Base-by-base conservation (phyloP, 192 early-diverging fungal genomes). In the Rhizoclosmatium sp. region DNA sequence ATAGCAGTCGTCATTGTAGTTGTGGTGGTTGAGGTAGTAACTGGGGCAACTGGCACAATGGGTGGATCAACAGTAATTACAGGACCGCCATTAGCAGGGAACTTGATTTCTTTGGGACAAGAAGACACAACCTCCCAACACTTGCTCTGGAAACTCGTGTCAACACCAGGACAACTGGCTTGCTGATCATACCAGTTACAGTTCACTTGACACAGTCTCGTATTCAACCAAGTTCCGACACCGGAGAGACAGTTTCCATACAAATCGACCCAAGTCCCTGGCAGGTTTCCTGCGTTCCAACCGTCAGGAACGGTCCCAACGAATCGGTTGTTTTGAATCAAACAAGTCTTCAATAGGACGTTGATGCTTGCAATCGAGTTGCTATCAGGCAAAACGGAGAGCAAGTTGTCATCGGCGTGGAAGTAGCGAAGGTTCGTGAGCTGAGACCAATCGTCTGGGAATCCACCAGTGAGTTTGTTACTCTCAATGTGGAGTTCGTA, bases 281-380 rank as follows among this genome's bases (percentile, higher is more conserved):
- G 3, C 49, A 71, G 9, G 40, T 51, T 59, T 5, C 23, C 41
- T 5, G 21, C 56, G 0, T 39, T 12, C 69, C 69, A 71, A 16
- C 23, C 51, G 31, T 58, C 42, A 48, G 66, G 66, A 31, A 71
- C 47, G 10, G 5, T 49, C 31, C 69, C 69, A 31, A 14, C 54
- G 49, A 71, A 71, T 39, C 39, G 56, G 39, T 71, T 71, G 2
- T 71, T 71, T 71, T 71, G 69, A 46, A 71, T 49, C 49, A 71
- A 59, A 58, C 19, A 59, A 14, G 69, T 71, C 40, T 71, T 71
- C 47, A 71, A 49, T 0, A 39, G 4, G 14, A 71, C 12, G 3
- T 10, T 19, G 4, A 19, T 5, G 23, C 5, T 19, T 12, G 48
- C 48, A 49, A 59, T 31, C n/a, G 23, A 41, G 21, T 51, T 44